Base-by-base conservation (phyloP, 164 flowering plant species). In the Liriodendron chinense region DNA sequence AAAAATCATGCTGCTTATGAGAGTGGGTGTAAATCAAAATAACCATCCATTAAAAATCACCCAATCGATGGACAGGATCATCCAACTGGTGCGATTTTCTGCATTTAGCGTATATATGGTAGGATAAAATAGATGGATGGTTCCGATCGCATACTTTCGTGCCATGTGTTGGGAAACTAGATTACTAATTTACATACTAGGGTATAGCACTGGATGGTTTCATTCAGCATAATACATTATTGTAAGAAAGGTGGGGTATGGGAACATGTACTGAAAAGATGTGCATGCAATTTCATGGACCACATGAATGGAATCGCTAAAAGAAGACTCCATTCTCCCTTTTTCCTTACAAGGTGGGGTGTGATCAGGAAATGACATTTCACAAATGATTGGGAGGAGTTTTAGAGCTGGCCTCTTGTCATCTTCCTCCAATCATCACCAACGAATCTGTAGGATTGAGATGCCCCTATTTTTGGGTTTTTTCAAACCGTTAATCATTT, bases 241-340 rank as follows among this genome's bases (percentile, higher is more conserved):
- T n/a, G n/a, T 4, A 48, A 49, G 10, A 53, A 24, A 64, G 16
- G 21, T 48, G 69, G 24, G 23, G 59, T 22, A 16, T 59, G 26
- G 18, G 57, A 74, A 43, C 71, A 68, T n/a, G n/a, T 47, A 25
- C 66, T 16, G 1, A n/a, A 25, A 72, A 57, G 26, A 28, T 34
- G 25, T 68, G 26, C 65, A 23, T 67, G 71, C 71, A 68, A 56
- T 67, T 56, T 74, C 77, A 34, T 67, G 72, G 72, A 57, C 72
- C 77, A 74, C 72, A 75, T 69, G 57, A 75, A 75, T 75, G 77
- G 77, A 59, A 75, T 75, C 77, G 9, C 72, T 9, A 61, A 69
- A 69, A 62, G 78, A 49, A 43, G 20, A 76, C 64, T 71, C 66
- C 20, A 48, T 13, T 62, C 43, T 56, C 53, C 12, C 59, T 53